phyloP scores from a whole-genome alignment of 2,329 filamentous ascomycete species.

The Aspergillus calidoustus region DNA sequence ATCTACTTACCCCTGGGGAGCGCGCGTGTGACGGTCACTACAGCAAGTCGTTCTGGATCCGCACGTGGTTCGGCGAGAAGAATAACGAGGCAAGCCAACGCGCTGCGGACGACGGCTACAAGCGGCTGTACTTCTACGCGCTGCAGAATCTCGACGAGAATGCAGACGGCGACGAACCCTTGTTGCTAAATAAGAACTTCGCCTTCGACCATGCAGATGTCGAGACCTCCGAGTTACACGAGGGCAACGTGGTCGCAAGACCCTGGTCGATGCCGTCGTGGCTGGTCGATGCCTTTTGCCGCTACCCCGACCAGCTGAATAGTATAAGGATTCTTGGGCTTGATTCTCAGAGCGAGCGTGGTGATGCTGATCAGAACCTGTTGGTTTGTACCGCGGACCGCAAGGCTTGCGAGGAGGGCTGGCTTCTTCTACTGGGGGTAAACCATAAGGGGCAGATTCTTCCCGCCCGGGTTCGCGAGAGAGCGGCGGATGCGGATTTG shows the following conservation, averaged over 20 bases:
- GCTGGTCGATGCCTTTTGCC: no score
- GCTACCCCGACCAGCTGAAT: no score
- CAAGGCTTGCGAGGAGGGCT: slow-evolving; percentile 26
- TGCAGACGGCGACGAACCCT: no score
- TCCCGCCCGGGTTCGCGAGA: slow-evolving; percentile 12
- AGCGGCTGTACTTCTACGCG: background rate
- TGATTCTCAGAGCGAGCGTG: no score
- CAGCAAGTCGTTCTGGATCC: background rate
- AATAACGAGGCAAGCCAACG: background rate
- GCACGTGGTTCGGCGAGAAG: background rate
- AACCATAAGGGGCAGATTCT: slow-evolving; percentile 25
- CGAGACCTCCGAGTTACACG: no score
- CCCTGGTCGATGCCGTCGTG: no score
- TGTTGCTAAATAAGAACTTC: no score
- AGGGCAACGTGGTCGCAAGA: no score
- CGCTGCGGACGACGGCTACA: background rate
- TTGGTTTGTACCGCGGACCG: slow-evolving; percentile 25
- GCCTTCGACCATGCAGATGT: no score
- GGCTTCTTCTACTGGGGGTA: slow-evolving; percentile 23
- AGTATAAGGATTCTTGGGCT: no score
- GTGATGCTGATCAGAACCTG: slow-evolving; percentile 1
- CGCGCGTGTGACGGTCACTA: background rate
- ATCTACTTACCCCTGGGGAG: background rate
- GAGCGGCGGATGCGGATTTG: no score
- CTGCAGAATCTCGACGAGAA: slow-evolving; percentile 1